These are phyloP conservation scores for Picea engelmannii DNA, from an alignment of 83 land plant genomes.

Conservation along the genomic window DNA sequence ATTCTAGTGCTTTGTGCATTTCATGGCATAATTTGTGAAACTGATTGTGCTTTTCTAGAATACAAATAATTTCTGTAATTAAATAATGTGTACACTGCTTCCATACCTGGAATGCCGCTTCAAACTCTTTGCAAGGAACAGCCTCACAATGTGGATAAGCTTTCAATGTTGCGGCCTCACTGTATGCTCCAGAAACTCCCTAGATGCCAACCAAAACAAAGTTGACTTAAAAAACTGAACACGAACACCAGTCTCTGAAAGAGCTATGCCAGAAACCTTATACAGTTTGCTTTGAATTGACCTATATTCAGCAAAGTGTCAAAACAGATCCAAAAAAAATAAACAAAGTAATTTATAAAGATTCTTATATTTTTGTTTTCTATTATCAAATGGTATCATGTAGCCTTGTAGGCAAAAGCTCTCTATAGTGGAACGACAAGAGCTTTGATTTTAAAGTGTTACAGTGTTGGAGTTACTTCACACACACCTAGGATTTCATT, in stretches of 20 bases:
- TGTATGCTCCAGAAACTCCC: constrained; percentile 80
- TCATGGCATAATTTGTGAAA: not conserved
- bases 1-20: not conserved
- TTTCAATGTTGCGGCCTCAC: constrained; percentile 78
- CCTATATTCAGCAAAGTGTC: not conserved
- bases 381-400: no score
- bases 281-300: not conserved
- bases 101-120: constrained; percentile 74
- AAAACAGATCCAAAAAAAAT: no score
- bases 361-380: no score
- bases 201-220: constrained; percentile 16
- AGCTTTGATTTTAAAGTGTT: no score
- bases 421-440: no score
- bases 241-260: not conserved
- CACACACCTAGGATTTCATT: no score
- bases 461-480: no score
- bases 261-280: not conserved
- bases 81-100: not conserved
- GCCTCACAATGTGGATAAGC: constrained; percentile 79
- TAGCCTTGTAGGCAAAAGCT: no score
- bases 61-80: no score
- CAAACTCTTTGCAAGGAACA: constrained; percentile 83
- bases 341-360: no score
- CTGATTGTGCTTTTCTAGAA: not conserved
- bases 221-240: not conserved